phyloP scores from a whole-genome alignment of 257 asterid species.

The Fraxinus excelsior region DNA sequence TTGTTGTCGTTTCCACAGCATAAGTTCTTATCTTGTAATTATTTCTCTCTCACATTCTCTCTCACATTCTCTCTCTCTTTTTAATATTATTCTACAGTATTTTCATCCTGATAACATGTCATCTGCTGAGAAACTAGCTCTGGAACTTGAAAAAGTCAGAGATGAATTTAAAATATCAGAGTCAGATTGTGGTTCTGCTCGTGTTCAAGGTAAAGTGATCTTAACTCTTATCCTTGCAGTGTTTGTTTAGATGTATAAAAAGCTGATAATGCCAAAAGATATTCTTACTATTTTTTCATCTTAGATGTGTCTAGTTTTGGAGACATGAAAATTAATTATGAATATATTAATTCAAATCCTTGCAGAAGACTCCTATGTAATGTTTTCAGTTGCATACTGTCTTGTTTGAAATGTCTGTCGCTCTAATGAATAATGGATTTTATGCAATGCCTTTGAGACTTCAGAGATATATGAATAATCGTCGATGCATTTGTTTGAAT shows the following conservation, averaged over 20 bases:
- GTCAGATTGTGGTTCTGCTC: conserved; percentile 96
- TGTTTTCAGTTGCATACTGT: not conserved
- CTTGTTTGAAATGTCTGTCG: not conserved
- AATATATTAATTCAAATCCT: not conserved
- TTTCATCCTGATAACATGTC: conserved; percentile 92
- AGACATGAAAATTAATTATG: not conserved
- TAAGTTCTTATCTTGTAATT: conserved; percentile 4
- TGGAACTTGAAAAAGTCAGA: conserved; percentile 86
- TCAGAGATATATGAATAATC: not conserved
- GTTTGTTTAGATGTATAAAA: not conserved
- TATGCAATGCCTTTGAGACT: not conserved
- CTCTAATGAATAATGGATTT: not conserved
- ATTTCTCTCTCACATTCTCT: too few species aligned
- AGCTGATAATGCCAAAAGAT: not conserved
- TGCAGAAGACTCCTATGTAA: not conserved
- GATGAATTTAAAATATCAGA: conserved; percentile 88
- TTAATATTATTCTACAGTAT: conserved; percentile 42
- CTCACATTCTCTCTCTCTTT: too few species aligned
- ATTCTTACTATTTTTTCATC: not conserved
- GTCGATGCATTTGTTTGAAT: not conserved
- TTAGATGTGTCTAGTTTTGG: not conserved
- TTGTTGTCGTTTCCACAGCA: not conserved
- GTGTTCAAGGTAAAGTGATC: conserved; percentile 72
- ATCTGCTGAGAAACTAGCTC: conserved; percentile 78
- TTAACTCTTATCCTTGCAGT: conserved; percentile 8